These are phyloP conservation scores for Arctium minus DNA, from an alignment of 129 eudicot species.

Conservation along the genomic window DNA sequence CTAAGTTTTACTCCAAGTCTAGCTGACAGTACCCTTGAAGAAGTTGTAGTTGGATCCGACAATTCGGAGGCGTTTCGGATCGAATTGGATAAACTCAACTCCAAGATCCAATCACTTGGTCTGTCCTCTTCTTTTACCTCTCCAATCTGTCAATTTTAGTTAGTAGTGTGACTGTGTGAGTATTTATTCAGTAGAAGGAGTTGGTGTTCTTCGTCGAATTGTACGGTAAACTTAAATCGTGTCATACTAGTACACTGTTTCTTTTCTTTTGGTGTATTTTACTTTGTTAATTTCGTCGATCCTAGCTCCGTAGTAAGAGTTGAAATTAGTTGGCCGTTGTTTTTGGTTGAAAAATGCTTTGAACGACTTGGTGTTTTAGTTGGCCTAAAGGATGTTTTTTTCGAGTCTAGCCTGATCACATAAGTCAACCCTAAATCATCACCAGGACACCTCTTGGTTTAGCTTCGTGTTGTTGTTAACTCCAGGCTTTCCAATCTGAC, in stretches of 20 bases:
- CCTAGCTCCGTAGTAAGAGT: not conserved
- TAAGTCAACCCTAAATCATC: not conserved
- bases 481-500: not conserved
- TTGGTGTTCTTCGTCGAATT: not conserved
- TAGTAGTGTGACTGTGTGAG: not conserved
- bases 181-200: not conserved
- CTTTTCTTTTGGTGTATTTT: not conserved
- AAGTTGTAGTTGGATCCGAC: constrained; percentile 38
- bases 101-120: constrained; percentile 76
- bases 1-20: constrained; percentile 18
- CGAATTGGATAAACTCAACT: constrained; percentile 55
- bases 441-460: not conserved
- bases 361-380: not conserved
- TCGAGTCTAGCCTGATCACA: not conserved
- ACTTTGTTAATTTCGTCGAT: not conserved
- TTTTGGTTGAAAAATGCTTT: not conserved
- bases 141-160: not conserved
- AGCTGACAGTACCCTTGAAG: constrained; percentile 29
- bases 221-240: not conserved
- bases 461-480: not conserved
- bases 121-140: constrained; percentile 9
- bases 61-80: constrained; percentile 33
- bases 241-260: not conserved
- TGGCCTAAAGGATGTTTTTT: not conserved
- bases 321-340: not conserved